A percentile compares a stretch with the other conserved stretches of the same genome.
These are phyloP conservation scores for Tricholoma saponaceum DNA, from an alignment of 768 basidiomycete genomes.

Conservation along the genomic window DNA sequence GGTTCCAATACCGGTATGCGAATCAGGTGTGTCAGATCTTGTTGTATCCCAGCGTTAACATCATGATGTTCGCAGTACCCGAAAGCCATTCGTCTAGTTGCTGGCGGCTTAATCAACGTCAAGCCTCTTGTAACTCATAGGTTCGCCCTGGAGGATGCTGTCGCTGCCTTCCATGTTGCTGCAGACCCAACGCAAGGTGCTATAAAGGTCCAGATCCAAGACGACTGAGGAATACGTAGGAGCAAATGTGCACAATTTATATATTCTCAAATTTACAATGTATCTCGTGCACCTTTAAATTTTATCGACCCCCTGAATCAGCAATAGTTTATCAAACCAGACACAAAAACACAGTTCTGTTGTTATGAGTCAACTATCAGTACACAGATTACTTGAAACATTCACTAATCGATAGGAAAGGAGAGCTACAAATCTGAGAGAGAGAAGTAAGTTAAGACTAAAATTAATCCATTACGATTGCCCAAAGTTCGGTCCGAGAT, in stretches of 20 bases:
- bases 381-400: background rate
- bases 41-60: background rate
- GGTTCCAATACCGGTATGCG: slow-evolving; percentile 66
- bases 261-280: background rate
- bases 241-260: background rate
- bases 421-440: background rate
- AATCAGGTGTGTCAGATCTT: slow-evolving; percentile 43
- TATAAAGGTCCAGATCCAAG: slow-evolving; percentile 66
- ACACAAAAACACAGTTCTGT: background rate
- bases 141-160: slow-evolving; percentile 67
- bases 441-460: slow-evolving; percentile 1
- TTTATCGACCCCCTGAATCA: no score
- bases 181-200: slow-evolving; percentile 64
- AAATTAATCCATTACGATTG: background rate
- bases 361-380: background rate
- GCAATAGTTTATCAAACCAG: background rate
- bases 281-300: no score
- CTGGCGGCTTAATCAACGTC: slow-evolving; percentile 65
- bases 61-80: slow-evolving; percentile 51
- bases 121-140: slow-evolving; percentile 80
- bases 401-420: background rate
- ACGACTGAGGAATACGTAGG: slow-evolving; percentile 32
- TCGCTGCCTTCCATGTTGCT: slow-evolving; percentile 75
- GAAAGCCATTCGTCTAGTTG: slow-evolving; percentile 80
- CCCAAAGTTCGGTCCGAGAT: background rate